Evolutionary conservation across 2,329 filamentous ascomycete species (phyloP).

Genomic region (Verticillium nonalfalfae): DNA sequence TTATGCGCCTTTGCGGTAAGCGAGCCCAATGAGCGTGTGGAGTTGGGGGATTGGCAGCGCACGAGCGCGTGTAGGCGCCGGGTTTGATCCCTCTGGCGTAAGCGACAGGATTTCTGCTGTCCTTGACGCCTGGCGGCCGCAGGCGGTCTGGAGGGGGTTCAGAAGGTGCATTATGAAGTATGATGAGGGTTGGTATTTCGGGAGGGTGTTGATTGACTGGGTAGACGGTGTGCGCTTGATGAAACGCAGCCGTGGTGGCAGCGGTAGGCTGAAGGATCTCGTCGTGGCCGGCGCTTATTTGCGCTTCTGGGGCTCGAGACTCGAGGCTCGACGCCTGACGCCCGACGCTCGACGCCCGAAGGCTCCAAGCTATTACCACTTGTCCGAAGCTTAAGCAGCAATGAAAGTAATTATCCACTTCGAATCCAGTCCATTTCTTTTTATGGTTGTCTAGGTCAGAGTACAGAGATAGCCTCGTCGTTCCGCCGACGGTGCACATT

Average conservation of each 20-base stretch:
- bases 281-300: background rate
- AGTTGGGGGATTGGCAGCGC: background rate
- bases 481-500: too few species aligned
- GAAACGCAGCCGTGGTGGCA: background rate
- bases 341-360: too few species aligned
- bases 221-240: background rate
- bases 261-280: background rate
- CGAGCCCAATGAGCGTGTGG: background rate
- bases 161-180: background rate
- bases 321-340: background rate
- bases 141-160: background rate
- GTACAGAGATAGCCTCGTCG: too few species aligned
- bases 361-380: too few species aligned
- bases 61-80: background rate
- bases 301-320: background rate
- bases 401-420: too few species aligned
- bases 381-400: too few species aligned
- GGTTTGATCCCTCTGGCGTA: background rate
- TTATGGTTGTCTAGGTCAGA: too few species aligned
- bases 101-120: background rate
- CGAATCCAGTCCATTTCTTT: too few species aligned
- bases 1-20: background rate
- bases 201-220: background rate
- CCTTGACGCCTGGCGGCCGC: background rate
- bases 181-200: background rate